These are phyloP conservation scores for Podila horticola DNA, from an alignment of 192 early-diverging fungal genomes.

Conservation along the genomic window DNA sequence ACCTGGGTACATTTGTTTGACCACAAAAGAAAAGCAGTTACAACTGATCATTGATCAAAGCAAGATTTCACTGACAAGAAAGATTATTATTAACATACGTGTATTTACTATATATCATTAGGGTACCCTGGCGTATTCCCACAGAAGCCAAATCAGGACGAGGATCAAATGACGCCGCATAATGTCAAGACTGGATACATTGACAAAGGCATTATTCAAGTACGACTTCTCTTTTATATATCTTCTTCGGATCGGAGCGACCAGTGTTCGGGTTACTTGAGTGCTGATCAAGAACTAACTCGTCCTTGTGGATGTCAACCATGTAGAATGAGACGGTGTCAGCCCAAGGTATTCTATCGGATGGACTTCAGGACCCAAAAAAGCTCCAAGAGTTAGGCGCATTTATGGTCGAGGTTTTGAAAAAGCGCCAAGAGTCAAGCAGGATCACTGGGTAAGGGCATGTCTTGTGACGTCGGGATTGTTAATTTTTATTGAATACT, in stretches of 20 bases:
- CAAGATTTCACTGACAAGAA: neutral
- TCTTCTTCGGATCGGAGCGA: neutral
- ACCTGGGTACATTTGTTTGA: constrained; percentile 35
- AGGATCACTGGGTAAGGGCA: constrained; percentile 33
- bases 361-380: constrained; percentile 58
- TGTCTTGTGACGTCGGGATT: neutral
- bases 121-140: constrained; percentile 73
- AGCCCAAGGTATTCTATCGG: constrained; percentile 62
- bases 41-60: neutral
- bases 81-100: neutral
- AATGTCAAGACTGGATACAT: constrained; percentile 75
- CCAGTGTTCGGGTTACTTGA: constrained; percentile 40
- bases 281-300: constrained; percentile 59
- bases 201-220: constrained; percentile 56
- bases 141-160: constrained; percentile 58
- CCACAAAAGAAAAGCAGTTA: neutral
- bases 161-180: constrained; percentile 65
- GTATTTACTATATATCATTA: constrained; percentile 1
- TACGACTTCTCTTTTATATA: neutral
- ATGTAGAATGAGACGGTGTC: constrained; percentile 60
- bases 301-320: constrained; percentile 48
- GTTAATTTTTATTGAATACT: neutral
- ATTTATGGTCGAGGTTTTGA: constrained; percentile 58
- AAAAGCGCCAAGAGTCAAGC: constrained; percentile 38
- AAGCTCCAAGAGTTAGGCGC: constrained; percentile 56